Evolutionary conservation across 202 grass and related monocot genomes (phyloP).

Genomic region (Bolboschoenoplectus hybrid): DNA sequence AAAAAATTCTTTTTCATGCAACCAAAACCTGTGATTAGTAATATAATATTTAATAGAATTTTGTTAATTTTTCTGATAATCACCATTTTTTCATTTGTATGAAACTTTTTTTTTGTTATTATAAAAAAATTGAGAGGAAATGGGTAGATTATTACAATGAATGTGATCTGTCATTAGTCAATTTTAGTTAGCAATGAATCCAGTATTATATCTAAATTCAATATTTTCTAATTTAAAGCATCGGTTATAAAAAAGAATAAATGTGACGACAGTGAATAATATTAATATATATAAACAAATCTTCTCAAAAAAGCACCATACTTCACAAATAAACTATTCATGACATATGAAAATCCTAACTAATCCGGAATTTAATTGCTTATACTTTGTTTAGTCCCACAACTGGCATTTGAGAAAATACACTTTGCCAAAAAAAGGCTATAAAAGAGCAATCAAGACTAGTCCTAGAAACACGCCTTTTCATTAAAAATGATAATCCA

Average conservation of each 20-base stretch:
- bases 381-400: background rate
- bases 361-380: background rate
- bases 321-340: background rate
- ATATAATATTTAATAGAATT: too few relatives aligned
- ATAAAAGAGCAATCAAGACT: background rate
- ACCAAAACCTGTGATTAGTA: too few relatives aligned
- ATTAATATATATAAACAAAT: background rate
- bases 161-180: background rate
- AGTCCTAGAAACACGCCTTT: background rate
- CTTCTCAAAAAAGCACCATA: too few relatives aligned
- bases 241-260: background rate
- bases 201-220: background rate
- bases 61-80: too few relatives aligned
- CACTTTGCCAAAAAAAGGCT: background rate
- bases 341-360: background rate
- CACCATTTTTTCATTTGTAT: too few relatives aligned
- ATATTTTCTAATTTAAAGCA: slow-evolving; percentile 1
- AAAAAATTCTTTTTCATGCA: background rate
- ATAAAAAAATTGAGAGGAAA: too few relatives aligned
- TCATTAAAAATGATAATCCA: too few relatives aligned
- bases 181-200: background rate
- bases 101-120: too few relatives aligned
- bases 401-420: background rate
- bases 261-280: background rate
- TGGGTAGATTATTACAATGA: too few relatives aligned